Conservation (phyloP, 257 asterid species). For the Avicennia marina region DNA sequence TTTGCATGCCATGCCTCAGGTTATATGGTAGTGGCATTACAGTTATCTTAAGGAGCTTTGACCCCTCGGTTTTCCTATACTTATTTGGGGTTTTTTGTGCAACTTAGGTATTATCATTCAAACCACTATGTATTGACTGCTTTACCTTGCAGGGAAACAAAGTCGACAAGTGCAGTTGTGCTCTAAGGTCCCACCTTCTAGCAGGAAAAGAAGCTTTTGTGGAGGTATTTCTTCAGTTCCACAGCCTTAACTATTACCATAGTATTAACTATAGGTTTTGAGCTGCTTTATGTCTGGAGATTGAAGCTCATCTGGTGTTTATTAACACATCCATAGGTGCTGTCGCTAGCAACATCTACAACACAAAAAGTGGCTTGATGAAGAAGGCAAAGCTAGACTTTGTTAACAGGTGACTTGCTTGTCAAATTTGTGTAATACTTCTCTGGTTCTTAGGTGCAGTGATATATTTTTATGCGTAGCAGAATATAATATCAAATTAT, state of each 20-base stretch:
- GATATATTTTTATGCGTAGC: too few relatives aligned
- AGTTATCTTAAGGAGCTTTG: not conserved
- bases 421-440: not conserved
- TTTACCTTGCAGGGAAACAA: slow-evolving; percentile 49
- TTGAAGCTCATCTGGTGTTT: not conserved
- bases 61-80: not conserved
- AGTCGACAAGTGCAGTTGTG: slow-evolving; percentile 77
- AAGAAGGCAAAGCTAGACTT: slow-evolving; percentile 88
- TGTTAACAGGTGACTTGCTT: slow-evolving; percentile 54
- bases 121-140: slow-evolving; percentile 10
- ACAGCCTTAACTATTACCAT: slow-evolving; percentile 5
- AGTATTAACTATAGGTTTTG: not conserved
- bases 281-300: not conserved
- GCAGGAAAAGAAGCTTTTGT: slow-evolving; percentile 59
- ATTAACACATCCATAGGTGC: slow-evolving; percentile 26
- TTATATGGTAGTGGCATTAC: too few relatives aligned
- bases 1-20: too few relatives aligned
- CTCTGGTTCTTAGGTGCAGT: not conserved
- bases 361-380: slow-evolving; percentile 72
- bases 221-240: slow-evolving; percentile 53
- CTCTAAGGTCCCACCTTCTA: slow-evolving; percentile 85
- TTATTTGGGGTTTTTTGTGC: not conserved
- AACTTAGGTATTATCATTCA: too few relatives aligned
- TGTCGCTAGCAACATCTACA: slow-evolving; percentile 45
- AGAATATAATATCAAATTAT: too few relatives aligned